Evolutionary conservation across 176 grass and related monocot species (phyloP), one percentile per base, ranked within the genome.

Genomic region (Ensete ventricosum): DNA sequence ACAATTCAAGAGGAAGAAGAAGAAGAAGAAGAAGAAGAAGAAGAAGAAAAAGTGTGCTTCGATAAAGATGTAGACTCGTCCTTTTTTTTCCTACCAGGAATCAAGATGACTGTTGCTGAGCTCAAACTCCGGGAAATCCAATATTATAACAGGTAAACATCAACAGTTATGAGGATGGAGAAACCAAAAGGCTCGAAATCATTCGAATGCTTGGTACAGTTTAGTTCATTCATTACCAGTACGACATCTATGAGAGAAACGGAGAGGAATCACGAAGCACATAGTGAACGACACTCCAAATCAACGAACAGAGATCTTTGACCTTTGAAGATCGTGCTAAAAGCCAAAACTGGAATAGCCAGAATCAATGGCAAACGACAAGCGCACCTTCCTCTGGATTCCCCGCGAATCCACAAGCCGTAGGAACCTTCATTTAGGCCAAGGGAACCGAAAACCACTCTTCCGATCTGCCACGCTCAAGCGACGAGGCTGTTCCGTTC

Each of bases 331-430:
- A 60, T 67, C 2, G 26, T 51, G 67, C 43, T 20, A 49, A 70
- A 70, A 51, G 48, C 67, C 16, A 70, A 70, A 51, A 70, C 67
- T 19, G 9, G 34, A 70, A 70, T 2, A 51, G 48, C 43, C 19
- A 50, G 8, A 14, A 70, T 19, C 29, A 70, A 50, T n/a, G 43
- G 16, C 29, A 51, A 51, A 70, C 43, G 67, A 70, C 34, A 70
- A 70, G 67, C 43, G 34, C 67, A 70, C 67, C 67, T 70, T 70
- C 67, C 17, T 20, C 48, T 49, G 67, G 48, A 70, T 70, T 50
- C 67, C 67, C 67, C 48, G 48, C 34, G 17, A 70, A 51, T 51
- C 67, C 67, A 50, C 67, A 70, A 14, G 16, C 43, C 67, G 19
- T 17, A 20, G 67, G 67, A 70, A 51, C 43, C 67, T 70, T 70